Base-by-base conservation (phyloP, 116 monocot genomes). In the Phalaenopsis hybrid region DNA sequence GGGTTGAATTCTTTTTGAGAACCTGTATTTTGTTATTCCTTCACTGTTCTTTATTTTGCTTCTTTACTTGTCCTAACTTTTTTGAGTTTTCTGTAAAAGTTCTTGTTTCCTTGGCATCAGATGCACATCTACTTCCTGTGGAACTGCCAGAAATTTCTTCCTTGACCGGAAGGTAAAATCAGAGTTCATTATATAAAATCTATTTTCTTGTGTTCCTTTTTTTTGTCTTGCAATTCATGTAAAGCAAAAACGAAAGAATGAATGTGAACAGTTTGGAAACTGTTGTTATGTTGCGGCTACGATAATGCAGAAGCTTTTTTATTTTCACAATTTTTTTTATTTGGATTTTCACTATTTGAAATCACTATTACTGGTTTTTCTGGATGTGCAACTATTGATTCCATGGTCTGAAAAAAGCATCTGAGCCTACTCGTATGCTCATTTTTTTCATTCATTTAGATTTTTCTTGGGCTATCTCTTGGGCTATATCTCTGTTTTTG, bases 81-180 rank as follows among this genome's bases (percentile, higher is more conserved):
- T 49, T n/a, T 72, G 28, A 50, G 21, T 72, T 34, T 15, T 46
- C 15, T 72, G 17, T 81, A 23, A 18, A 49, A 74, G 20, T 69
- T 74, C 41, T n/a, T 80, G 37, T 81, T 37, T 80, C 25, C 20
- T 85, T 84, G 44, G 45, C 44, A 73, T 44, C 80, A 98, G 98
- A 98, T 87, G 95, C 93, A 48, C 98, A 95, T 37, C 86, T 98
- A 28, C 81, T 98, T 75, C 98, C 98, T 13, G 90, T 95, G 68
- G 98, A 95, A 43, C 82, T 95, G 86, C 95, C 93, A 77, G 93
- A 98, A 57, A 87, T 95, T 79, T 83, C 92, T 75, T 69, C 92
- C 63, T 81, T 83, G 80, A 93, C 86, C 80, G 92, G 93, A 76
- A 92, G 98, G 98, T 95, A 90, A 77, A 48, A 21, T 61, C 12